These are phyloP conservation scores for Alternaria ethzedia DNA, from an alignment of 2,329 filamentous ascomycete species.

Conservation along the genomic window DNA sequence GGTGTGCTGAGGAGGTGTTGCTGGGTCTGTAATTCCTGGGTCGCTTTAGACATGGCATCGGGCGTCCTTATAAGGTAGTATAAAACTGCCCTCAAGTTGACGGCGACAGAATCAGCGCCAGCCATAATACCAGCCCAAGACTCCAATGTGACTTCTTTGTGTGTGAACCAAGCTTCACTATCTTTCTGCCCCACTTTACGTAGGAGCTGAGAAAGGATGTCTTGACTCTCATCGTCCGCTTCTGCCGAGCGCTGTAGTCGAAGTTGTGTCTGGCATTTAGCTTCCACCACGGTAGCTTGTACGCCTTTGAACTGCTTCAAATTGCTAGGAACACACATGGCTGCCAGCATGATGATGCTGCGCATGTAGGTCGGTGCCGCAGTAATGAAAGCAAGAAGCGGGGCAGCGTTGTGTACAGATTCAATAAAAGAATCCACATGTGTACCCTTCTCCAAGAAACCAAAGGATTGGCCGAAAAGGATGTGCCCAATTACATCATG, in stretches of 20 bases:
- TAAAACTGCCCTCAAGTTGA: conserved; percentile 24
- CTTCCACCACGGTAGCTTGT: conserved; percentile 25
- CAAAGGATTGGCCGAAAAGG: conserved; percentile 51
- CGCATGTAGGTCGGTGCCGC: conserved; percentile 40
- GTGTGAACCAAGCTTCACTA: conserved; percentile 37
- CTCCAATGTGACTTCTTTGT: conserved; percentile 38
- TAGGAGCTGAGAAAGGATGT: conserved; percentile 24
- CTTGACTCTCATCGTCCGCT: conserved; percentile 18
- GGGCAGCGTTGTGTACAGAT: conserved; percentile 46
- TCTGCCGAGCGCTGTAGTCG: conserved; percentile 10
- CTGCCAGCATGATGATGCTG: conserved; percentile 31
- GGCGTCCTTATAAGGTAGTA: neutral
- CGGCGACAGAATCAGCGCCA: conserved; percentile 47
- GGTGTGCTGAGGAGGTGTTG: neutral
- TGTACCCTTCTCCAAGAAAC: conserved; percentile 49
- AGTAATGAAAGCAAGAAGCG: conserved; percentile 34
- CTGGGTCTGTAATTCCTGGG: neutral
- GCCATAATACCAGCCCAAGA: conserved; percentile 40
- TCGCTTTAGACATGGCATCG: neutral
- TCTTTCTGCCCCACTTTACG: conserved; percentile 38
- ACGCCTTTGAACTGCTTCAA: conserved; percentile 36
- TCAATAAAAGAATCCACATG: conserved; percentile 51
- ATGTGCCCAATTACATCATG: conserved; percentile 53
- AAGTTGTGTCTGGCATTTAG: conserved; percentile 16
- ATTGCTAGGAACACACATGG: conserved; percentile 26